Percentiles rank a stretch among this genome's conserved stretches.
Evolutionary conservation across 2,329 filamentous ascomycete genomes (phyloP).

Genomic region (Aspergillus sp.): DNA sequence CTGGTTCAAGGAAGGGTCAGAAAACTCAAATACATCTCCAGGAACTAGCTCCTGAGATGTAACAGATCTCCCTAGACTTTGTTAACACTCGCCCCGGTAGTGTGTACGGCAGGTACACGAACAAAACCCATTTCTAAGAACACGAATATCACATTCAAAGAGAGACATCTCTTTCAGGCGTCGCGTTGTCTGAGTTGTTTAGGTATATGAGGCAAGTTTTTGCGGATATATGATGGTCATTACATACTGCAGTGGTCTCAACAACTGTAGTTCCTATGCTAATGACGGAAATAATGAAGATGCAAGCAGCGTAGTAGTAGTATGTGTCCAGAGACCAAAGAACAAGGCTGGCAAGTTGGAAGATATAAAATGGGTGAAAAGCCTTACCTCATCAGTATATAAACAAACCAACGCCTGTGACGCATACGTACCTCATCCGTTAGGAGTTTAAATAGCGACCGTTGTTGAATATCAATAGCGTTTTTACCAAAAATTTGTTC

Average conservation of each 20-base stretch:
- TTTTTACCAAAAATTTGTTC: constrained; percentile 88
- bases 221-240: neutral
- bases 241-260: constrained; percentile 76
- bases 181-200: constrained; percentile 69
- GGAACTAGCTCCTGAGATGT: constrained; percentile 86
- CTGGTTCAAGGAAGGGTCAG: constrained; percentile 82
- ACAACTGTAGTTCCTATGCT: constrained; percentile 87
- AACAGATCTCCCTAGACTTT: constrained; percentile 72
- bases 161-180: constrained; percentile 86
- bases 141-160: constrained; percentile 93
- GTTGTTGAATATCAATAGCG: constrained; percentile 89
- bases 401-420: neutral
- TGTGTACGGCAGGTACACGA: constrained; percentile 29
- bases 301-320: constrained; percentile 95
- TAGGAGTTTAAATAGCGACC: constrained; percentile 76
- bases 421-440: constrained; percentile 71
- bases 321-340: constrained; percentile 96
- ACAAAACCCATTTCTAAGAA: constrained; percentile 94
- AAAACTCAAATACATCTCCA: constrained; percentile 94
- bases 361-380: constrained; percentile 97
- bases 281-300: constrained; percentile 89
- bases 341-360: constrained; percentile 89
- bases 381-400: constrained; percentile 52
- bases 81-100: constrained; percentile 4
- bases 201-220: constrained; percentile 4